phyloP scores from a whole-genome alignment of 139 green algal genomes.

The Chlamydomonas applanata region DNA sequence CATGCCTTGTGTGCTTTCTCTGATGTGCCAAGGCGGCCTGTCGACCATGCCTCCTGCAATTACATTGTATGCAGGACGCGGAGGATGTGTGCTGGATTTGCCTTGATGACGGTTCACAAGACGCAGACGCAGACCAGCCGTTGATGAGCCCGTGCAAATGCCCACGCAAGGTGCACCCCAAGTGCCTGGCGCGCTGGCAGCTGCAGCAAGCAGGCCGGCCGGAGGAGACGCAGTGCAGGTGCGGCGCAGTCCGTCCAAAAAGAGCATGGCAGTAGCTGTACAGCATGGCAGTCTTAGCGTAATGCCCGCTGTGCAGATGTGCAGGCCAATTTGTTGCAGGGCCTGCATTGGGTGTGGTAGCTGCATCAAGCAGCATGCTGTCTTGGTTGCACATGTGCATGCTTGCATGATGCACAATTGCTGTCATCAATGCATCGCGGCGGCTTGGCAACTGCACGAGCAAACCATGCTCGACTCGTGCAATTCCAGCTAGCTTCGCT shows the following conservation, averaged over 20 bases:
- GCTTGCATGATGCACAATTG: too few relatives aligned
- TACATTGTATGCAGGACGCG: constrained; percentile 19
- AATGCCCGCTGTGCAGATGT: neutral
- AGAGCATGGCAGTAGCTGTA: constrained; percentile 5
- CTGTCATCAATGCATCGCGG: too few relatives aligned
- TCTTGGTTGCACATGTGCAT: too few relatives aligned
- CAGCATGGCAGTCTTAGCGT: neutral
- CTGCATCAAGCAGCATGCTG: too few relatives aligned
- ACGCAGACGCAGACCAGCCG: constrained; percentile 21
- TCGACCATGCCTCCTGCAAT: too few relatives aligned
- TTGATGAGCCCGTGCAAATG: constrained; percentile 54
- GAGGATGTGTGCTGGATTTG: constrained; percentile 70
- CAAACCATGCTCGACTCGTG: too few relatives aligned
- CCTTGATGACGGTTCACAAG: constrained; percentile 37
- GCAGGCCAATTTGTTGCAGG: too few relatives aligned
- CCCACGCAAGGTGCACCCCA: constrained; percentile 55
- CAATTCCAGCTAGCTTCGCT: too few relatives aligned
- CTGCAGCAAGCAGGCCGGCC: constrained; percentile 59
- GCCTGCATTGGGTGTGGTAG: too few relatives aligned
- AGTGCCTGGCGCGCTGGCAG: constrained; percentile 62
- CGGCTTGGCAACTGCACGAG: too few relatives aligned
- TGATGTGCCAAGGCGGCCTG: too few relatives aligned
- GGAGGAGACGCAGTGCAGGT: constrained; percentile 65
- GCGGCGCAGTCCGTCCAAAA: neutral
- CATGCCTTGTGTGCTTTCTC: too few relatives aligned